A percentile compares a stretch with the other conserved stretches of the same genome.
Evolutionary conservation across 2,329 filamentous ascomycete genomes (phyloP).

Genomic region (Paecilomyces fulvus): DNA sequence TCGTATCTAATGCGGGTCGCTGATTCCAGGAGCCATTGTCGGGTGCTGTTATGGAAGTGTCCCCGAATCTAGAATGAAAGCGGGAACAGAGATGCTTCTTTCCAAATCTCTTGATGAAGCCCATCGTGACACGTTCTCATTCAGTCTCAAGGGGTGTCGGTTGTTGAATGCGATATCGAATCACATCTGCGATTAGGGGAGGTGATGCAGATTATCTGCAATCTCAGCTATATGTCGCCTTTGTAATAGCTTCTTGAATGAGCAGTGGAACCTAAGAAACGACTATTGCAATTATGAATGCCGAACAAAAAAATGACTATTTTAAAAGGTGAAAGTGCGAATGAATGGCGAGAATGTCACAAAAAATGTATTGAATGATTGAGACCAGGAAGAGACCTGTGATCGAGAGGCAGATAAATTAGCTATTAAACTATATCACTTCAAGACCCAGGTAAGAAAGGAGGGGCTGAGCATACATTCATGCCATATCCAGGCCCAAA

Average conservation of each 20-base stretch:
- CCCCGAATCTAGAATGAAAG: slow-evolving; percentile 24
- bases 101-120: background rate
- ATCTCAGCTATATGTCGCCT: background rate
- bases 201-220: background rate
- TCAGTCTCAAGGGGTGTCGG: background rate
- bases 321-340: background rate
- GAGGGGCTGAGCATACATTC: background rate
- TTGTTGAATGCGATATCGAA: background rate
- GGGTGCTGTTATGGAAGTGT: slow-evolving; percentile 31
- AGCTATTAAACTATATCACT: background rate
- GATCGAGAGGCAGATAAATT: background rate
- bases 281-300: background rate
- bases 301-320: background rate
- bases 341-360: background rate
- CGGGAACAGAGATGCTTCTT: background rate
- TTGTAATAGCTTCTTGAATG: background rate
- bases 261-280: background rate
- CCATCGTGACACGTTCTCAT: background rate
- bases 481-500: background rate
- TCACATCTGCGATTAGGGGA: background rate
- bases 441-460: background rate
- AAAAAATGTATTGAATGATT: background rate
- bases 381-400: background rate
- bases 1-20: slow-evolving; percentile 10
- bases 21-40: slow-evolving; percentile 35